Base-by-base conservation (phyloP, 2,329 filamentous ascomycete species). In the Paecilomyces variotii region DNA sequence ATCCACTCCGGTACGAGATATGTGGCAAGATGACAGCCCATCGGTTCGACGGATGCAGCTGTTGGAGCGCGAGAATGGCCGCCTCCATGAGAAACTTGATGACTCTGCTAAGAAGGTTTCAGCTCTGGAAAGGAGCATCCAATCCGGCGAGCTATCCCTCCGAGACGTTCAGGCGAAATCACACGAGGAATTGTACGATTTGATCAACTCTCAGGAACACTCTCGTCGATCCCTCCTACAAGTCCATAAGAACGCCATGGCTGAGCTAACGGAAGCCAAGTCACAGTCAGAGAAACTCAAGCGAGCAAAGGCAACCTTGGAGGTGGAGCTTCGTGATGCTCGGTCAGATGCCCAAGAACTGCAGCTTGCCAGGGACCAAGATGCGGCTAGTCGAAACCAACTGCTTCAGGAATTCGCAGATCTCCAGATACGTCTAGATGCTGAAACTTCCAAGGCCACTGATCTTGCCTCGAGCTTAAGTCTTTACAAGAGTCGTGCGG, bases 61-160 rank as follows among this genome's bases (percentile, higher is more conserved):
- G 76, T 83, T 97, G 4, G 93, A 97, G 74, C 86, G 91, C 65
- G 93, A 90, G 70, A 97, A 97, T 75, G 92, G 84, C 72, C 87
- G 91, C 58, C 82, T 97, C 12, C 93, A 97, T 68, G 91, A 96
- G 62, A 90, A 96, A 84, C 86, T 97, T 4, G 93, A 97, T 72
- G 91, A 97, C 72, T 97, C 93, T 2, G 82, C 88, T 19, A 93
- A 90, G 80, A 97, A 97, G 76, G 88, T 97, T 2, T 96, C 93
- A 5, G 84, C 88, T 0, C 77, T 97, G 25, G 94, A 97, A 74
- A 89, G 90, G 71, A 91, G 87, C 60, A 87, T 97, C 59, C 89
- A 88, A 59, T 89, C 87, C 35, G 94, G 92, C 11, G 90, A 97
- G 72, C 80, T 97, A 4, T 94, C 91, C 0, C 80, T 97, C 51